Percentiles rank a stretch among this genome's conserved stretches.
These are phyloP conservation scores for Apophysomyces variabilis DNA, from an alignment of 371 early-diverging fungal species.

Conservation along the genomic window DNA sequence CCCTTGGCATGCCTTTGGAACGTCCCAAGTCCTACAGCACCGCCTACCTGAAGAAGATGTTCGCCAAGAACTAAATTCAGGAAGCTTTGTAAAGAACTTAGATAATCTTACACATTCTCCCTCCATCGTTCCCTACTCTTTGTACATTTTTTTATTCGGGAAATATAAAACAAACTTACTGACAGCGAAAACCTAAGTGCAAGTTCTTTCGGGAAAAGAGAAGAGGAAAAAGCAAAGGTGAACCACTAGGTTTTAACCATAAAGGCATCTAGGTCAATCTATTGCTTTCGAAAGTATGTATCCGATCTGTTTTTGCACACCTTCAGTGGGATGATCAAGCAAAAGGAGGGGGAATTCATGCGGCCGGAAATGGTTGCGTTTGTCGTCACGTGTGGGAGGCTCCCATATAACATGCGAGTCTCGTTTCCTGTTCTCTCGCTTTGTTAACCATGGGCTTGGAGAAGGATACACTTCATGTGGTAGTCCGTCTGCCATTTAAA, in stretches of 20 bases:
- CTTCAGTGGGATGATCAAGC: no score
- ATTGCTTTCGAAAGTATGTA: no score
- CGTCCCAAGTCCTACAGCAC: slow-evolving; percentile 95
- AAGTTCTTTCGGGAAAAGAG: no score
- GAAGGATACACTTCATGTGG: slow-evolving; percentile 57
- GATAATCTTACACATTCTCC: neutral
- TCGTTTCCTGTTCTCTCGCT: neutral
- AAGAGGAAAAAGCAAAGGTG: no score
- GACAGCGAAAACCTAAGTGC: no score
- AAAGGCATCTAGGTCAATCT: no score
- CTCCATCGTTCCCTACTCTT: neutral
- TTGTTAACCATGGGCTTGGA: slow-evolving; percentile 23
- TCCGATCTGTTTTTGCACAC: no score
- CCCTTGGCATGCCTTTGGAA: slow-evolving; percentile 93
- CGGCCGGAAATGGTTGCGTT: no score
- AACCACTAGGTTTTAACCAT: no score
- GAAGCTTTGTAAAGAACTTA: slow-evolving; percentile 6
- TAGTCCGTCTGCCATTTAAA: slow-evolving; percentile 59
- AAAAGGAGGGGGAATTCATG: no score
- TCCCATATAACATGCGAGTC: no score
- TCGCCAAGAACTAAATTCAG: slow-evolving; percentile 54
- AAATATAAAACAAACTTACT: neutral
- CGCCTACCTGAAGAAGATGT: slow-evolving; percentile 82
- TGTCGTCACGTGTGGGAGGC: no score
- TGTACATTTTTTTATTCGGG: slow-evolving; percentile 4